phyloP scores from a whole-genome alignment of 192 early-diverging fungal species.

The Podila minutissima region DNA sequence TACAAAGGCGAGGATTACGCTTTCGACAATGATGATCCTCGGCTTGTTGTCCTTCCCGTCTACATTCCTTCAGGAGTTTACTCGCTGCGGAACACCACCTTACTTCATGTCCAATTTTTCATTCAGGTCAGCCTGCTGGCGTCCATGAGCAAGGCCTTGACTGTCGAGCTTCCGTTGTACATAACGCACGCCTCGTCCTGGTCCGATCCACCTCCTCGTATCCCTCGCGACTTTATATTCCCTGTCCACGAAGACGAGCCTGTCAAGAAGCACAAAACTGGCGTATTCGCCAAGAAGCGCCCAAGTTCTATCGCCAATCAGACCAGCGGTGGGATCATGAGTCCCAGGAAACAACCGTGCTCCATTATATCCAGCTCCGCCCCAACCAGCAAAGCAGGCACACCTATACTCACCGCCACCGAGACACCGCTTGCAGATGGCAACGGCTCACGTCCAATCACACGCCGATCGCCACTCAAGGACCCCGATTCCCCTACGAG shows the following conservation, averaged over 20 bases:
- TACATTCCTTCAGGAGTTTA: slow-evolving; percentile 47
- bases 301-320: neutral
- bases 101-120: slow-evolving; percentile 40
- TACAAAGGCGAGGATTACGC: slow-evolving; percentile 50
- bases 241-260: slow-evolving; percentile 38
- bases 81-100: slow-evolving; percentile 31
- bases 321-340: neutral
- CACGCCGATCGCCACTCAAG: slow-evolving; percentile 25
- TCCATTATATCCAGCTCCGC: slow-evolving; percentile 6
- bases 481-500: slow-evolving; percentile 46
- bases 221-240: slow-evolving; percentile 39
- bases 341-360: neutral
- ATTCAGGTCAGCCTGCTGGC: slow-evolving; percentile 48
- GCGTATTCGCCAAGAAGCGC: slow-evolving; percentile 40
- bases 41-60: slow-evolving; percentile 31
- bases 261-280: slow-evolving; percentile 43
- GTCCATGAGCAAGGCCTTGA: slow-evolving; percentile 39
- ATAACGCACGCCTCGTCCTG: slow-evolving; percentile 46
- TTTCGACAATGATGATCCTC: slow-evolving; percentile 34
- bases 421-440: neutral
- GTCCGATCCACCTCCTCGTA: slow-evolving; percentile 47
- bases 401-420: neutral
- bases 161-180: slow-evolving; percentile 42
- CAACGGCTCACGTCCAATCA: neutral
- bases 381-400: neutral